phyloP scores from a whole-genome alignment of 2,329 filamentous ascomycete species.

The Fusarium mundagurra region DNA sequence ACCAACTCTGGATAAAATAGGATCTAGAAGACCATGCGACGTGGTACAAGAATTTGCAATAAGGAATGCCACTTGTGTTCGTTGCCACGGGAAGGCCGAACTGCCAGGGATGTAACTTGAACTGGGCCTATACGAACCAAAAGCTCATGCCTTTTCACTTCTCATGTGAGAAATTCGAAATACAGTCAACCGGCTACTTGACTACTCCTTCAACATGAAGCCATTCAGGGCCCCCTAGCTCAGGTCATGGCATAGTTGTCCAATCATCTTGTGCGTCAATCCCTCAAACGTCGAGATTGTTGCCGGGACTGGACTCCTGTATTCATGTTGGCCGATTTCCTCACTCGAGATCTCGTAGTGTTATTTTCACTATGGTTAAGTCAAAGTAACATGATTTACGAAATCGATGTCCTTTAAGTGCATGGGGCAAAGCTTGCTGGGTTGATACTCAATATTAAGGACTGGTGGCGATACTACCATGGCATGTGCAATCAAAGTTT shows the following conservation, averaged over 20 bases:
- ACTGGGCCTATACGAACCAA: neutral
- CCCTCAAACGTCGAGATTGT: neutral
- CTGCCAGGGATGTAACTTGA: neutral
- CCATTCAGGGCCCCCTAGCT: neutral
- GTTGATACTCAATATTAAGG: neutral
- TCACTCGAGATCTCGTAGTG: neutral
- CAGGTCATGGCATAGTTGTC: neutral
- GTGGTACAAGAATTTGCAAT: neutral
- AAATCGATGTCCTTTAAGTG: neutral
- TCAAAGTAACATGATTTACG: neutral
- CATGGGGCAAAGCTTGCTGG: neutral
- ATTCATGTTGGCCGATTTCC: neutral
- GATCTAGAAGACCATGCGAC: neutral
- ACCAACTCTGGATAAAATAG: neutral
- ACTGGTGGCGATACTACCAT: neutral
- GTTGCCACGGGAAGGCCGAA: neutral
- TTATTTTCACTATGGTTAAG: neutral
- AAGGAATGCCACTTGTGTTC: neutral
- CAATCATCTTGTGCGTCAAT: neutral
- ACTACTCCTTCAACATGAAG: neutral
- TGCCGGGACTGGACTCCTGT: neutral
- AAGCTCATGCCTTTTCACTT: neutral
- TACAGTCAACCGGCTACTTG: neutral
- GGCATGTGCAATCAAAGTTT: neutral
- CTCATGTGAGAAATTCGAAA: neutral